These are phyloP conservation scores for Hansenula lynferdii DNA, from an alignment of 1,139 yeast species.

Conservation along the genomic window DNA sequence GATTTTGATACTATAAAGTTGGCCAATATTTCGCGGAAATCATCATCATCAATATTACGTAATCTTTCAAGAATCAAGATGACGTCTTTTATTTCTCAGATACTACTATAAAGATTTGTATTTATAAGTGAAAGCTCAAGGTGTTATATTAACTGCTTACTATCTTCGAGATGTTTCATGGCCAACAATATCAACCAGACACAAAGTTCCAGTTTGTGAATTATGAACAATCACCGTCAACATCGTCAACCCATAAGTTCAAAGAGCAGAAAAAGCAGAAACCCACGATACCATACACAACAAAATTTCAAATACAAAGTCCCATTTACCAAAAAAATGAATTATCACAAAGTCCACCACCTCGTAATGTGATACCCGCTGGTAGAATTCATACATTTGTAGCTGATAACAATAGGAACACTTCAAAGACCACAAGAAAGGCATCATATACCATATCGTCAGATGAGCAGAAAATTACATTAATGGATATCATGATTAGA, in stretches of 20 bases:
- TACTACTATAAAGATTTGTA: no score
- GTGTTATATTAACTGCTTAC: no score
- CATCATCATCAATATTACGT: no score
- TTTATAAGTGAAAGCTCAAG: no score
- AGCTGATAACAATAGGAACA: not conserved
- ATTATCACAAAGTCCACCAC: not conserved
- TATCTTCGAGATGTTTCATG: no score
- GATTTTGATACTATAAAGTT: no score
- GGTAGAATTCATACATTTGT: constrained; percentile 5
- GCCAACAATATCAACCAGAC: constrained; percentile 1
- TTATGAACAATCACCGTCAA: constrained; percentile 1
- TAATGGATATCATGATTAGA: not conserved
- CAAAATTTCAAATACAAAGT: constrained; percentile 2
- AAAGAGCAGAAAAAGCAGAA: constrained; percentile 3
- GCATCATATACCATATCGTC: constrained; percentile 4
- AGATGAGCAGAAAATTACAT: not conserved
- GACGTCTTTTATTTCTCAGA: no score
- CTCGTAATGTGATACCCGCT: not conserved
- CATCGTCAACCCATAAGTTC: no score
- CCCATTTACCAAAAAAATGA: no score
- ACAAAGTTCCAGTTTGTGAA: constrained; percentile 6
- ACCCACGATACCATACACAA: constrained; percentile 4
- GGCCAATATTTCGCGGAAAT: no score
- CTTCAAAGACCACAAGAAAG: not conserved
- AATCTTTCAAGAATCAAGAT: no score